Percentiles rank a stretch among this genome's conserved stretches.
phyloP scores from a whole-genome alignment of 306 rosid genomes.

The Quercus engelmannii region DNA sequence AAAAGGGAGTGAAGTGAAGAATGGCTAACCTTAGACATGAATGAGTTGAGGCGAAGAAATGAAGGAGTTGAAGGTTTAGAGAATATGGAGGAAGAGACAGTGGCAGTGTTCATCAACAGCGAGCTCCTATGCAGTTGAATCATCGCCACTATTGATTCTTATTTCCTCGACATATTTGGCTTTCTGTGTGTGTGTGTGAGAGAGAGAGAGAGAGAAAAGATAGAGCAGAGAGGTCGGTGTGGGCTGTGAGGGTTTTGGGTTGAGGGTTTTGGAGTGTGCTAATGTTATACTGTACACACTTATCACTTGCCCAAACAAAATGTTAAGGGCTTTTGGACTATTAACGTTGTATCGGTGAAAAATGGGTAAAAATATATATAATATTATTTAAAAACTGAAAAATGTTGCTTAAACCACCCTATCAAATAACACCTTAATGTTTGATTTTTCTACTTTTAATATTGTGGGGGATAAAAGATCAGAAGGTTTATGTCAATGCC shows the following conservation, averaged over 20 bases:
- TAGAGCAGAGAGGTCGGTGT: background rate
- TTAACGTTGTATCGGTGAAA: no score
- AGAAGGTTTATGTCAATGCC: no score
- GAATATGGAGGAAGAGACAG: conserved; percentile 30
- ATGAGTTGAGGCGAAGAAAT: conserved; percentile 34
- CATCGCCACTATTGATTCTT: conserved; percentile 37
- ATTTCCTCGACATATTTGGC: conserved; percentile 9
- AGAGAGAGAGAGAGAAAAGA: background rate
- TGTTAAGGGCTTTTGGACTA: no score
- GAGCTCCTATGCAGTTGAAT: conserved; percentile 55
- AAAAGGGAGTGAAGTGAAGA: background rate
- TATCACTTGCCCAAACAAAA: no score
- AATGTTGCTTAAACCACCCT: no score
- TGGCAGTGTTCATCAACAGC: conserved; percentile 26
- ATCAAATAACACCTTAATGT: no score
- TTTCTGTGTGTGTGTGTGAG: background rate
- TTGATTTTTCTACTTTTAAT: no score
- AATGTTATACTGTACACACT: no score
- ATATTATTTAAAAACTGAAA: no score
- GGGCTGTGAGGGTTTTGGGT: background rate
- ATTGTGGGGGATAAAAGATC: no score
- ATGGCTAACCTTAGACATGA: conserved; percentile 47
- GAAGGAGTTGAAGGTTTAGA: conserved; percentile 30
- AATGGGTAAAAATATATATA: no score
- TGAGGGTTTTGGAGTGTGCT: background rate